A percentile compares a stretch with the other conserved stretches of the same genome.
Conservation (phyloP, 2,329 filamentous ascomycete genomes). For the Acephala macrosclerotiorum region DNA sequence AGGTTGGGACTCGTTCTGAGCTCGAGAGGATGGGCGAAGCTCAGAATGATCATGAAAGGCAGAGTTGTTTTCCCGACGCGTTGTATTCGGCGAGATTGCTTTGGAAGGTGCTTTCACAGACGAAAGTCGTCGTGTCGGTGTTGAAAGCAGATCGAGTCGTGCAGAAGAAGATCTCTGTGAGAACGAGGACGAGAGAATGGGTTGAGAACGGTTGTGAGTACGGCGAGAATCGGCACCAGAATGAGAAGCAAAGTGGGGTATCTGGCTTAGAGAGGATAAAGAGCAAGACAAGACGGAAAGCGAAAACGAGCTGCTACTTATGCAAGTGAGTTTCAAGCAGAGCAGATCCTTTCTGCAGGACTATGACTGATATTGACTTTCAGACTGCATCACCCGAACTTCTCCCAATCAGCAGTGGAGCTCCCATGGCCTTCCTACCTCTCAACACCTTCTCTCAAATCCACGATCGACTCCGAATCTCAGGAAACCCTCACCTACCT, state of each 20-base stretch:
- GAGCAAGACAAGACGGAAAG: conserved; percentile 1
- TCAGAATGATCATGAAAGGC: not conserved
- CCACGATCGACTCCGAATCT: not conserved
- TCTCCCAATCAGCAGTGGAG: conserved; percentile 4
- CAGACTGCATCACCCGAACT: conserved; percentile 6
- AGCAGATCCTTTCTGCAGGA: not conserved
- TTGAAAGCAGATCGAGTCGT: conserved; percentile 15
- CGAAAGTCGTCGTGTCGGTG: conserved; percentile 15
- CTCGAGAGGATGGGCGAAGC: conserved; percentile 14
- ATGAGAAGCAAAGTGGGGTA: not conserved
- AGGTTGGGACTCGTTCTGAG: not conserved
- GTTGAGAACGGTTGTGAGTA: conserved; percentile 1
- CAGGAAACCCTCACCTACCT: conserved; percentile 6
- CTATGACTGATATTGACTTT: not conserved
- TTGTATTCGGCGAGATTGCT: conserved; percentile 17
- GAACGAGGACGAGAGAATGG: conserved; percentile 4
- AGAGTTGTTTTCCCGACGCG: conserved; percentile 5
- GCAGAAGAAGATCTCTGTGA: conserved; percentile 14
- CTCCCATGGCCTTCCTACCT: not conserved
- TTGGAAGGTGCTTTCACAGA: conserved; percentile 14
- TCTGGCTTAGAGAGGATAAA: conserved; percentile 2
- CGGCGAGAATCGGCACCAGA: not conserved
- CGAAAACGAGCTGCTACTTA: conserved; percentile 12
- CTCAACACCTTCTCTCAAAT: not conserved
- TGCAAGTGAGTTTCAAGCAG: conserved; percentile 20